phyloP scores from a whole-genome alignment of 352 stramenopile genomes.

The Pythium sp. region DNA sequence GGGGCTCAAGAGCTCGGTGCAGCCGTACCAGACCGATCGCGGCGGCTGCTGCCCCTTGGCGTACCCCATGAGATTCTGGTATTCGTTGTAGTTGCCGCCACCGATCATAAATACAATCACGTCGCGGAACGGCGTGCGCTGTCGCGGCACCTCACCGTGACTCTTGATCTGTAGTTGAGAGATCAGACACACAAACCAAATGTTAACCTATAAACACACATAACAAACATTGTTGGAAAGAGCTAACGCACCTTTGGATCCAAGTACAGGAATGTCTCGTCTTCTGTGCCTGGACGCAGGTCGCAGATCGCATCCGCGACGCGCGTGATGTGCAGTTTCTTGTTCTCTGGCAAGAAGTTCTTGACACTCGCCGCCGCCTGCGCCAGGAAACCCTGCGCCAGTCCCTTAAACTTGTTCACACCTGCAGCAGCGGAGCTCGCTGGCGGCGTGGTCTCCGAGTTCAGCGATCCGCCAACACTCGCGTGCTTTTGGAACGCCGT shows the following conservation, averaged over 20 bases:
- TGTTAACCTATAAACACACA: background rate
- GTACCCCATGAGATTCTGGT: constrained; percentile 84
- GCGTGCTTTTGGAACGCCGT: constrained; percentile 79
- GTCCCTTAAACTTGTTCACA: constrained; percentile 81
- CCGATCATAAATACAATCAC: constrained; percentile 89
- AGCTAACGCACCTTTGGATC: constrained; percentile 65
- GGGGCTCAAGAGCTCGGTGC: constrained; percentile 86
- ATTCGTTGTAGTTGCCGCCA: constrained; percentile 87
- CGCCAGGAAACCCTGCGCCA: constrained; percentile 76
- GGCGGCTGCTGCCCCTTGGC: constrained; percentile 64
- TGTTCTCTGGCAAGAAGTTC: constrained; percentile 87
- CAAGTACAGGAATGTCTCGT: constrained; percentile 82
- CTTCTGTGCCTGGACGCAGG: constrained; percentile 74
- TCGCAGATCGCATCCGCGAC: constrained; percentile 82
- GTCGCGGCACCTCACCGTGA: constrained; percentile 61
- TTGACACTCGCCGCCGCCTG: constrained; percentile 83
- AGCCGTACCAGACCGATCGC: constrained; percentile 84
- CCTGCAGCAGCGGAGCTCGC: constrained; percentile 20
- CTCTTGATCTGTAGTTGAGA: constrained; percentile 54
- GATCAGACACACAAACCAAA: background rate
- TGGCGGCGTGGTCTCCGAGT: constrained; percentile 20
- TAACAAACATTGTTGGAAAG: background rate
- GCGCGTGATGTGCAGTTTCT: constrained; percentile 83
- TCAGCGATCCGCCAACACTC: constrained; percentile 53
- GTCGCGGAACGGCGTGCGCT: constrained; percentile 76